Evolutionary conservation across 352 stramenopile genomes (phyloP).

Genomic region (Phytophthora melonis): DNA sequence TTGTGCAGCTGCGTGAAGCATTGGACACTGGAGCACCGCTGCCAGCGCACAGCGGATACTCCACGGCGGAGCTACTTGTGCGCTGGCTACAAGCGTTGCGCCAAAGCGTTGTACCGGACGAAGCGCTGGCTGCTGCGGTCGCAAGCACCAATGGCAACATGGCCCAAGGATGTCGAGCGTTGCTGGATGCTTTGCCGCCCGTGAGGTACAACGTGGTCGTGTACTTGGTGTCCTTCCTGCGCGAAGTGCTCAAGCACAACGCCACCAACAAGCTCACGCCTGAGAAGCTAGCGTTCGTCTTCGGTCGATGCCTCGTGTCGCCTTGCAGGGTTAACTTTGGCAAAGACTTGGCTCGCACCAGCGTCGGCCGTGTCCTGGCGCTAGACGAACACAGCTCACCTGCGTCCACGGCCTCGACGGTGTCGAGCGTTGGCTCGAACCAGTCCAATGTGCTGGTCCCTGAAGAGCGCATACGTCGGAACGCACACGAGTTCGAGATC

Average conservation of each 20-base stretch:
- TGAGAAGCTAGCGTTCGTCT: constrained; percentile 81
- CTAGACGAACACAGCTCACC: constrained; percentile 34
- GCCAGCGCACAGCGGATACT: constrained; percentile 83
- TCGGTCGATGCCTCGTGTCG: constrained; percentile 74
- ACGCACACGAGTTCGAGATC: constrained; percentile 59
- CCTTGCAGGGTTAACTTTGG: constrained; percentile 43
- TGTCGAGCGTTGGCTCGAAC: constrained; percentile 38
- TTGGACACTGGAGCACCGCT: constrained; percentile 94
- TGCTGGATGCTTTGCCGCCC: constrained; percentile 89
- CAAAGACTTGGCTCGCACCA: constrained; percentile 22
- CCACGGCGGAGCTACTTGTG: constrained; percentile 92
- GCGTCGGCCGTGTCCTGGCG: constrained; percentile 24
- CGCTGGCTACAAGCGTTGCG: constrained; percentile 93
- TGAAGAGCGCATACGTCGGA: constrained; percentile 70
- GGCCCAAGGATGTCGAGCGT: constrained; percentile 73
- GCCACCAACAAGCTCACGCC: constrained; percentile 72
- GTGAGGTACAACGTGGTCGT: constrained; percentile 98
- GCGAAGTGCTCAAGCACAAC: constrained; percentile 90
- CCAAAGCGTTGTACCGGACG: constrained; percentile 89
- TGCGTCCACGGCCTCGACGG: constrained; percentile 51
- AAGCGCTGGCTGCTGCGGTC: constrained; percentile 77
- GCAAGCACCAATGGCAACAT: constrained; percentile 73
- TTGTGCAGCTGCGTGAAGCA: constrained; percentile 86
- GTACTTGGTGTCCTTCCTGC: constrained; percentile 97
- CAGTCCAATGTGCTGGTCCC: constrained; percentile 51